Percentiles rank a stretch among this genome's conserved stretches.
Conservation (phyloP, 1,284 basidiomycete genomes). For the Mycosarcoma maydis region DNA sequence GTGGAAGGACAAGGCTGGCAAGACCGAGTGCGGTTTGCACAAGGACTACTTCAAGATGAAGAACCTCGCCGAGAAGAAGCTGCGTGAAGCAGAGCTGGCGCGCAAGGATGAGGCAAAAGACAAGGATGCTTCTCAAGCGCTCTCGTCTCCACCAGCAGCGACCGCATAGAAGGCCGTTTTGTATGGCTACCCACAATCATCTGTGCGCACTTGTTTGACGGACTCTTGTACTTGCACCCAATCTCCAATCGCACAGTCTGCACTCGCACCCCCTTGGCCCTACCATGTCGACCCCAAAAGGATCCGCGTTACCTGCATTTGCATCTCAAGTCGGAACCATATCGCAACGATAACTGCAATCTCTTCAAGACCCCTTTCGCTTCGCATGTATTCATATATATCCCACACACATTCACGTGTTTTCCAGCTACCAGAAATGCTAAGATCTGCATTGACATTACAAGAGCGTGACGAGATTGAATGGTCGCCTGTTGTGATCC, state of each 20-base stretch:
- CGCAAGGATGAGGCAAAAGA: slow-evolving; percentile 52
- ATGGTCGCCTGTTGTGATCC: no score
- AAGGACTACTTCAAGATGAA: slow-evolving; percentile 66
- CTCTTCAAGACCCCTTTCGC: not conserved
- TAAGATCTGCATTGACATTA: no score
- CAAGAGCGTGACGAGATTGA: no score
- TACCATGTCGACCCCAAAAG: slow-evolving; percentile 2
- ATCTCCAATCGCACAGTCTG: no score
- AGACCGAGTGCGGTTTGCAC: slow-evolving; percentile 96
- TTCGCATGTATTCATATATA: slow-evolving; percentile 37
- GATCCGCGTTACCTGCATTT: not conserved
- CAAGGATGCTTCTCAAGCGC: slow-evolving; percentile 20
- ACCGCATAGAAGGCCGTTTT: not conserved
- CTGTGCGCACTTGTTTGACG: no score
- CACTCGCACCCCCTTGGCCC: no score
- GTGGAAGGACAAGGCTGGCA: slow-evolving; percentile 85
- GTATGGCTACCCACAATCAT: no score
- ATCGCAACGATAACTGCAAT: not conserved
- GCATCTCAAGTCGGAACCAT: no score
- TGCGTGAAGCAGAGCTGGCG: slow-evolving; percentile 58
- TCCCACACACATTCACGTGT: slow-evolving; percentile 2
- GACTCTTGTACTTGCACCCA: no score
- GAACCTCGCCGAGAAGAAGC: slow-evolving; percentile 60
- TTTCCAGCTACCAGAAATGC: not conserved
- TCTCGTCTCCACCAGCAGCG: slow-evolving; percentile 2